Base-by-base conservation (phyloP, 306 rosid species). In the Alnus rubra region DNA sequence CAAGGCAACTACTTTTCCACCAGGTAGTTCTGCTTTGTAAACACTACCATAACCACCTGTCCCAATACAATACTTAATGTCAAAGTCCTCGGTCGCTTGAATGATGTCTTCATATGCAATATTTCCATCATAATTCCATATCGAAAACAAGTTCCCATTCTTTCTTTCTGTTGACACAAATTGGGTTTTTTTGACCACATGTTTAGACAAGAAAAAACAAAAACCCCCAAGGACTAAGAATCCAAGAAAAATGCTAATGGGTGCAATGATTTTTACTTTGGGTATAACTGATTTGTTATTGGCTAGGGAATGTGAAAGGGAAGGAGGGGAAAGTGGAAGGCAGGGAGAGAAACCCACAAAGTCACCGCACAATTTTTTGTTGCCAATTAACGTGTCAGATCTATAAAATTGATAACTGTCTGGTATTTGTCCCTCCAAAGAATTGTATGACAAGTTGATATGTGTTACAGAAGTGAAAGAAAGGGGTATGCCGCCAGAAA, bases 1-100 rank as follows among this genome's bases (percentile, higher is more conserved):
- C 19, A 82, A n/a, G 16, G 85, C 85, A 53, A 82, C 74, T 14
- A 45, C 28, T 0, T 63, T 64, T 0, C 85, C 75, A 13, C 62
- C 45, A 0, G 81, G 78, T 1, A 82, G 8, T 64, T 72, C 59
- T 9, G 81, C 78, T 77, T 1, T 82, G 18, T 64, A 64, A 64
- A 64, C 70, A 35, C 70, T 64, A 0, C 47, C 69, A 63, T 33
- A 63, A 30, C 23, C 64, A 2, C 81, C 81, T 0, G 75, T 72
- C 18, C 81, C 75, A 30, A 76, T 76, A 14, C 78, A 76, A 8
- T 71, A 15, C 19, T 28, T 69, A 4, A 69, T 69, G 0, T 69
- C 11, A 9, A 69, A 69, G 4, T 63, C 12, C 47, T 63, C 11
- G 1, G 11, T 63, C 33, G 69, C 69, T 63, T 35, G 5, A 63